Evolutionary conservation across 306 rosid species (phyloP).

Genomic region (Lathyrus oleraceus): DNA sequence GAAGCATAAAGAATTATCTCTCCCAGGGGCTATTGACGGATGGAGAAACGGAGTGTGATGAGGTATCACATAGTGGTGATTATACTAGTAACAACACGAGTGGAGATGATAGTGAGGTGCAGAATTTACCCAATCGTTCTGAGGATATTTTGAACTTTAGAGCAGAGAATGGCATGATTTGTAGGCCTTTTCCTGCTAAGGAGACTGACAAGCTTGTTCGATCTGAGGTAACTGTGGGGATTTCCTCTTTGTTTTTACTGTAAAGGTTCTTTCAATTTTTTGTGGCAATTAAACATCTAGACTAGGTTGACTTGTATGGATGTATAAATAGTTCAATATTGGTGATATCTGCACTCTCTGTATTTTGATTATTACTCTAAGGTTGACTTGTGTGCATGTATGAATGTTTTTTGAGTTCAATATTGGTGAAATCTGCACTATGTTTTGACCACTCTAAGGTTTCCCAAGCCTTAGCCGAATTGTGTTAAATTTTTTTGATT

Average conservation of each 20-base stretch:
- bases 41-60: slow-evolving; percentile 69
- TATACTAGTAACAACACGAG: slow-evolving; percentile 49
- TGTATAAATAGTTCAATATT: slow-evolving; percentile 13
- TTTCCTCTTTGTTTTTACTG: slow-evolving; percentile 16
- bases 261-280: slow-evolving; percentile 17
- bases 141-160: slow-evolving; percentile 76
- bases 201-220: slow-evolving; percentile 73
- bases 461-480: slow-evolving; percentile 10
- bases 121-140: slow-evolving; percentile 52
- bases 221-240: slow-evolving; percentile 63
- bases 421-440: slow-evolving; percentile 3
- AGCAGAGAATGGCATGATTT: slow-evolving; percentile 71
- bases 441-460: slow-evolving; percentile 19
- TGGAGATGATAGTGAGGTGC: slow-evolving; percentile 68
- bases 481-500: slow-evolving; percentile 1
- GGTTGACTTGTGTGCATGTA: background rate
- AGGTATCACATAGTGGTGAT: slow-evolving; percentile 61
- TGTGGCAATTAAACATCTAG: background rate
- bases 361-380: slow-evolving; percentile 12
- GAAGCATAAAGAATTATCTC: slow-evolving; percentile 45
- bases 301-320: background rate
- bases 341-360: background rate
- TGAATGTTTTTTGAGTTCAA: background rate
- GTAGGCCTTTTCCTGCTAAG: slow-evolving; percentile 88
- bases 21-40: slow-evolving; percentile 62